Base-by-base conservation (phyloP, 768 basidiomycete genomes). In the Naganishia antarctica region DNA sequence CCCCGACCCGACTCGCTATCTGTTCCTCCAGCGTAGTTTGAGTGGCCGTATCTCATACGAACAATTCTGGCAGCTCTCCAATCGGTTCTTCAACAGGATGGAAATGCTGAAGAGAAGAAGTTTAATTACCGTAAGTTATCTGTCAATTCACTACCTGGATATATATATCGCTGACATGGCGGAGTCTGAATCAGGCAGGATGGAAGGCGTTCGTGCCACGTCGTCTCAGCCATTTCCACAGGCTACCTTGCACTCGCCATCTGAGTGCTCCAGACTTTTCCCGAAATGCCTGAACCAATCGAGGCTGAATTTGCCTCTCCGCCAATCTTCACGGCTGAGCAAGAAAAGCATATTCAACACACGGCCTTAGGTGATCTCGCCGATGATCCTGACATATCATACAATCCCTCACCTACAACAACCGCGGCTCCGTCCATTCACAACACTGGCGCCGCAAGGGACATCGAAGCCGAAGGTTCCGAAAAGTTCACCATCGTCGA, bases 401-500 rank as follows among this genome's bases (percentile, higher is more conserved):
- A 44, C 41, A 32, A 16, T 21, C 37, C 64, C 13, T 47, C 26
- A 40, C 40, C 45, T 18, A 28, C 31, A 9, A 46, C 59, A 15
- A 66, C 46, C 29, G 51, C 48, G 15, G 60, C 25, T 9, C 48
- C 45, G 2, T 50, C 57, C 11, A 28, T 50, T 23, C 32, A 46
- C n/a, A 8, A 60, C 11, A 15, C 8, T 15, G 25, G 32, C 15
- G 28, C 48, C 3, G 50, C 16, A 7, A 16, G 34, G 5, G 53
- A 57, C 23, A 34, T 49, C 23, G 40, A 44, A 12, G 44, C 18
- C 12, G 8, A 40, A 7, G 67, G 64, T 45, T 23, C 43, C 23
- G 71, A 72, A 50, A 70, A 69, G 60, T 63, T 49, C n/a, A 70
- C 58, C 40, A 49, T 71, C 47, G 73, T 74, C 2, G 67, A 67